A percentile compares a stretch with the other conserved stretches of the same genome.
Evolutionary conservation across 139 green algal genomes (phyloP).

Genomic region (Asterochloris erici): DNA sequence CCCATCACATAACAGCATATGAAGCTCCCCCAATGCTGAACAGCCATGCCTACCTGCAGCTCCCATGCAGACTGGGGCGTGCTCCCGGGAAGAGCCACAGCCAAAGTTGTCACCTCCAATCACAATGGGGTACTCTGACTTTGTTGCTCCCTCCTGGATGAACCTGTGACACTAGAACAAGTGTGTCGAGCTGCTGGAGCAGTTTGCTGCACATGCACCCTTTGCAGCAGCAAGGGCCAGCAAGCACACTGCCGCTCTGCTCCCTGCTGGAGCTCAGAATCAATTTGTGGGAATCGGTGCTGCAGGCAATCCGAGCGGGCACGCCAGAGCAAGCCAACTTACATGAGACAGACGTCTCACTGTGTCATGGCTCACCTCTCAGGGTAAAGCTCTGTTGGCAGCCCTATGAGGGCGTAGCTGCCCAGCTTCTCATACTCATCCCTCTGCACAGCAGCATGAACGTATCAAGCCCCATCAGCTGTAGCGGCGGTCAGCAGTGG

Average conservation of each 20-base stretch:
- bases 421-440: constrained; percentile 97
- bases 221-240: too few relatives aligned
- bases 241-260: too few relatives aligned
- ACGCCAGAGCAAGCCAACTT: too few relatives aligned
- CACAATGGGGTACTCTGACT: constrained; percentile 89
- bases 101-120: constrained; percentile 94
- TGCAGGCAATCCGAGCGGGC: too few relatives aligned
- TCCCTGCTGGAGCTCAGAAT: too few relatives aligned
- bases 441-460: constrained; percentile 51
- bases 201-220: too few relatives aligned
- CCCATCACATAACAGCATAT: too few relatives aligned
- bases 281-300: too few relatives aligned
- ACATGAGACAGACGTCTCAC: too few relatives aligned
- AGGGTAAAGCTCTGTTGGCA: constrained; percentile 77
- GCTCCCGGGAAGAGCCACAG: constrained; percentile 89
- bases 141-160: constrained; percentile 77
- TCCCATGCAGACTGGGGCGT: constrained; percentile 88
- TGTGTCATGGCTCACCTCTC: constrained; percentile 31
- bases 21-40: neutral
- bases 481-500: neutral
- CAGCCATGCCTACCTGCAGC: constrained; percentile 52
- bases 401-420: constrained; percentile 86
- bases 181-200: too few relatives aligned
- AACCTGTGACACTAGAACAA: constrained; percentile 37
- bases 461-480: neutral